phyloP scores from a whole-genome alignment of 257 asterid genomes.

The Mitragyna speciosa region DNA sequence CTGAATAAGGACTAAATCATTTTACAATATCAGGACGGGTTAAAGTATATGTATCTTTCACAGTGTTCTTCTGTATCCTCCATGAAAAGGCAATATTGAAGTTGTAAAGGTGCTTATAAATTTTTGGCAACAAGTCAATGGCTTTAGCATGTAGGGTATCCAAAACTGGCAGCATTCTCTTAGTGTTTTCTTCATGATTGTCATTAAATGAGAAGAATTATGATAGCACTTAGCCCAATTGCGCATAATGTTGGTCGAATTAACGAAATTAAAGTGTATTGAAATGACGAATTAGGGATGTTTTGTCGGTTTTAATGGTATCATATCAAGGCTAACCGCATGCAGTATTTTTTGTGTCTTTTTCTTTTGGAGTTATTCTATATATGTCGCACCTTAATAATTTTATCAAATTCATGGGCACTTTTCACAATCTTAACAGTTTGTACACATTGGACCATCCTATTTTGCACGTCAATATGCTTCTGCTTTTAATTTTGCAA shows the following conservation, averaged over 20 bases:
- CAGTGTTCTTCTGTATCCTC: background rate
- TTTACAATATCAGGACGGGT: background rate
- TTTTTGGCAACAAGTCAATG: slow-evolving; percentile 49
- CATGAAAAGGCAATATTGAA: slow-evolving; percentile 18
- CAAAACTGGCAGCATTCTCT: slow-evolving; percentile 40
- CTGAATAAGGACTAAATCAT: background rate
- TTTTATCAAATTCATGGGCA: background rate
- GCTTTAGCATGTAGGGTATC: slow-evolving; percentile 47
- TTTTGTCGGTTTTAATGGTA: background rate
- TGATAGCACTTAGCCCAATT: slow-evolving; percentile 3
- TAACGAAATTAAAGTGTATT: background rate
- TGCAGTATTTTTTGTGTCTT: background rate
- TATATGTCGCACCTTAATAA: background rate
- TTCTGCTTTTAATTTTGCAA: too few species aligned
- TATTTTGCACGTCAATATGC: background rate
- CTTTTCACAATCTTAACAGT: background rate
- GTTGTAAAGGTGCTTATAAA: slow-evolving; percentile 39
- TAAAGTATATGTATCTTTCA: background rate
- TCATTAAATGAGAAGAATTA: slow-evolving; percentile 13
- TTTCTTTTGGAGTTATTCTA: background rate
- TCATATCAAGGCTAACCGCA: background rate
- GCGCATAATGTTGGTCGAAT: background rate
- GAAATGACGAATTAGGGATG: background rate
- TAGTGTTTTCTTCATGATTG: slow-evolving; percentile 27
- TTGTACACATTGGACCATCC: background rate